A percentile compares a stretch with the other conserved stretches of the same genome.
Conservation (phyloP, 306 rosid species). For the Urtica urens region DNA sequence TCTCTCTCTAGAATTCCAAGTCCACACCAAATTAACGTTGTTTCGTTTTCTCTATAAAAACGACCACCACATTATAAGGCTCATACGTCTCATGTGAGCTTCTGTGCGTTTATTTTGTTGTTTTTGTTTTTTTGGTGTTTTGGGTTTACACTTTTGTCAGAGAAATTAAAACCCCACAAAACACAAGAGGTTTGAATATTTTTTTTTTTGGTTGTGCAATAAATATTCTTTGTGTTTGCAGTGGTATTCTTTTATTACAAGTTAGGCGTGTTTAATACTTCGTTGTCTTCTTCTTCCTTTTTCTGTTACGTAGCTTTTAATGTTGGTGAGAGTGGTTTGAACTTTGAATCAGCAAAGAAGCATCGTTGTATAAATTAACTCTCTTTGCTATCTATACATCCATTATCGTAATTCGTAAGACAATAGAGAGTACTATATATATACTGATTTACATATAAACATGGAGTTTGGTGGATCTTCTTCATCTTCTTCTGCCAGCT, state of each 20-base stretch:
- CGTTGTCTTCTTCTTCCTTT: no score
- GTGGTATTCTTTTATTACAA: not conserved
- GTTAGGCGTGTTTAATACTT: no score
- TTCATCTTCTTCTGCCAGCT: constrained; percentile 23
- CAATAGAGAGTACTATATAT: not conserved
- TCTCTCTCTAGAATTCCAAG: constrained; percentile 27
- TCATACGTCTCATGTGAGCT: constrained; percentile 46
- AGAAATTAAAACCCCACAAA: not conserved
- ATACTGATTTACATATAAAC: not conserved
- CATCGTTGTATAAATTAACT: no score
- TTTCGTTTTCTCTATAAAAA: constrained; percentile 23
- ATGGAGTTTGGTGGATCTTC: constrained; percentile 22
- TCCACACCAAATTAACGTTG: constrained; percentile 37
- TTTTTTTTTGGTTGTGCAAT: not conserved
- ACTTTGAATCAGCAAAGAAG: no score
- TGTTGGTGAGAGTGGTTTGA: no score
- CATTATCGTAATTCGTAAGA: not conserved
- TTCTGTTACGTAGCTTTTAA: no score
- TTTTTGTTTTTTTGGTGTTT: not conserved
- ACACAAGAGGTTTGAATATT: not conserved
- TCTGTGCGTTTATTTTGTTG: constrained; percentile 8
- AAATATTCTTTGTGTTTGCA: not conserved
- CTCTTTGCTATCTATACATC: no score
- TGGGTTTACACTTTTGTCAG: constrained; percentile 9
- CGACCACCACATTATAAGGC: constrained; percentile 7